Percentiles rank a stretch among this genome's conserved stretches.
These are phyloP conservation scores for Pachyrhizus erosus DNA, from an alignment of 306 rosid species.

Conservation along the genomic window DNA sequence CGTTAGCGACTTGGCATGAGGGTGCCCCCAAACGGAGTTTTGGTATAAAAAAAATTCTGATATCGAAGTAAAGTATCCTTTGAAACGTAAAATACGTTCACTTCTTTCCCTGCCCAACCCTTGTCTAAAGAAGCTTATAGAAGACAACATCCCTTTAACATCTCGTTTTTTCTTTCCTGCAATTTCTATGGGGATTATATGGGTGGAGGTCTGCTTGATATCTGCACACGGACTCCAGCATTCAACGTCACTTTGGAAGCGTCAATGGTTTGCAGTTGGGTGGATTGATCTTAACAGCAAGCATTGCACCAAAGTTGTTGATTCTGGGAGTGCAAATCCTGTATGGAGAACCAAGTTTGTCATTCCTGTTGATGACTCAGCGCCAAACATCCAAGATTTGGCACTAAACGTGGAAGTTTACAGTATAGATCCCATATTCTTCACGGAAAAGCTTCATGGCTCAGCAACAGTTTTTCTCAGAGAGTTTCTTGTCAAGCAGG, in stretches of 20 bases:
- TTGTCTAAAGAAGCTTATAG: constrained; percentile 43
- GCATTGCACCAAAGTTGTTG: constrained; percentile 81
- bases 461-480: constrained; percentile 64
- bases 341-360: constrained; percentile 83
- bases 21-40: constrained; percentile 44
- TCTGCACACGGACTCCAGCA: constrained; percentile 79
- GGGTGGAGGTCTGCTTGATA: constrained; percentile 79
- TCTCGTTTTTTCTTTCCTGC: constrained; percentile 38
- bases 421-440: constrained; percentile 77
- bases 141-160: constrained; percentile 32
- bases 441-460: constrained; percentile 75
- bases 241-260: constrained; percentile 72
- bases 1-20: constrained; percentile 33
- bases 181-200: constrained; percentile 66
- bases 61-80: constrained; percentile 62
- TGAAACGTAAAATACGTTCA: constrained; percentile 43
- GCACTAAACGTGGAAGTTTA: constrained; percentile 73
- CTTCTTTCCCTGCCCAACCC: constrained; percentile 38
- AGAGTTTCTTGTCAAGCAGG: constrained; percentile 70
- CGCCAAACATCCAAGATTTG: constrained; percentile 54
- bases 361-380: constrained; percentile 60
- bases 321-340: constrained; percentile 78
- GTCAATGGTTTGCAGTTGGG: constrained; percentile 86
- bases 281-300: constrained; percentile 83
- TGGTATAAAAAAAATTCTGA: constrained; percentile 47